Evolutionary conservation across 257 asterid species (phyloP), one percentile per base, ranked within the genome.

Genomic region (Jacaranda copaia): DNA sequence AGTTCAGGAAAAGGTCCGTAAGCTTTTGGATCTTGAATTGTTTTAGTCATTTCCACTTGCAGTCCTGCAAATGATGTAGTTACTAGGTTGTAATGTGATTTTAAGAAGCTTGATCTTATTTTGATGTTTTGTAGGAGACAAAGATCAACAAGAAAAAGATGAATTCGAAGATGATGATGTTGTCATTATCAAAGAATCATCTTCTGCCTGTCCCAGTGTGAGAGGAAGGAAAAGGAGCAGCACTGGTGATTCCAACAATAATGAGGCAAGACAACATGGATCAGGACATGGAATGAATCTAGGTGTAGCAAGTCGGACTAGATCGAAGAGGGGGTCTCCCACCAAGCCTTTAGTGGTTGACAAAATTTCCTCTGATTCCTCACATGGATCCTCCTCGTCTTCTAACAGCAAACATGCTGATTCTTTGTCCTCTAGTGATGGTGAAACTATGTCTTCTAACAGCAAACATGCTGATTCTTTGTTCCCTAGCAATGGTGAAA

Each of bases 381-480:
- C 53, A 18, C 8, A 71, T 71, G 55, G 32, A 56, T 36, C 58
- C 19, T 59, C 14, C 4, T 36, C 66, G 55, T 32, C 76, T n/a
- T 5, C 15, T 59, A 42, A 32, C 42, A 59, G 66, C n/a, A 12
- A 2, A 0, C 11, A 2, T 20, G 3, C 8, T 20, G 42, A 25
- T 59, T 8, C 13, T 16, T 2, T 9, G 0, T 16, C 66, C 3
- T 32, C 66, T 5, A 25, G 25, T 57, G 42, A 19, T 25, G 19
- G 14, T 18, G 53, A 25, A 25, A 25, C 32, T 2, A 0, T 2
- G 2, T 25, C 32, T 1, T 25, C 32, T 0, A 25, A 25, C 32
- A 25, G 32, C 32, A 25, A 25, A 25, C 32, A 25, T 25, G 32
- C 53, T 20, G 42, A 59, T 59, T 8, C 16, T 14, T 0, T 3